These are phyloP conservation scores for Theobroma cacao DNA, from an alignment of 345 rosid genomes.

Conservation along the genomic window DNA sequence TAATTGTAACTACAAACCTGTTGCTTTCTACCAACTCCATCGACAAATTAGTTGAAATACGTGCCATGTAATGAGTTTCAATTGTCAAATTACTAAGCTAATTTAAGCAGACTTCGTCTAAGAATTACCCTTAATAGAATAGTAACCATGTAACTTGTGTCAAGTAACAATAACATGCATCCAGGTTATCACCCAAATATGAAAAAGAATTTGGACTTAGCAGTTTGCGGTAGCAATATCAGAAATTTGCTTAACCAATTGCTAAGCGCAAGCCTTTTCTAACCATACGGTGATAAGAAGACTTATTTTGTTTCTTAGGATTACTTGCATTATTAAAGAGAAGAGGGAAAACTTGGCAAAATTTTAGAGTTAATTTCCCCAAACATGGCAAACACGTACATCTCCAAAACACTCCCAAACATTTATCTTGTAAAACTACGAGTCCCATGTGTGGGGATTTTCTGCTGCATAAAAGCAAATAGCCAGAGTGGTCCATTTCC, in stretches of 20 bases:
- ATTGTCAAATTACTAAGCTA: too few species aligned
- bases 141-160: too few species aligned
- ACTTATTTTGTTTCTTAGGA: background rate
- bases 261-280: background rate
- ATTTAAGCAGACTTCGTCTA: too few species aligned
- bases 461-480: background rate
- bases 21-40: background rate
- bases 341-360: background rate
- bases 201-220: background rate
- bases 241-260: background rate
- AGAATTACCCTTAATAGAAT: too few species aligned
- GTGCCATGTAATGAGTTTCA: too few species aligned
- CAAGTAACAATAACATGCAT: background rate
- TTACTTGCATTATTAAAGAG: background rate
- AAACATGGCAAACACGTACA: background rate
- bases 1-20: background rate
- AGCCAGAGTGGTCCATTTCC: background rate
- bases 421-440: background rate
- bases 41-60: too few species aligned
- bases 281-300: background rate
- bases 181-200: background rate
- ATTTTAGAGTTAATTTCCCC: background rate
- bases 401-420: background rate
- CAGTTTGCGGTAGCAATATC: background rate
- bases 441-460: background rate